phyloP scores from a whole-genome alignment of 305 asterid genomes.

The Fraxinus latifolia region DNA sequence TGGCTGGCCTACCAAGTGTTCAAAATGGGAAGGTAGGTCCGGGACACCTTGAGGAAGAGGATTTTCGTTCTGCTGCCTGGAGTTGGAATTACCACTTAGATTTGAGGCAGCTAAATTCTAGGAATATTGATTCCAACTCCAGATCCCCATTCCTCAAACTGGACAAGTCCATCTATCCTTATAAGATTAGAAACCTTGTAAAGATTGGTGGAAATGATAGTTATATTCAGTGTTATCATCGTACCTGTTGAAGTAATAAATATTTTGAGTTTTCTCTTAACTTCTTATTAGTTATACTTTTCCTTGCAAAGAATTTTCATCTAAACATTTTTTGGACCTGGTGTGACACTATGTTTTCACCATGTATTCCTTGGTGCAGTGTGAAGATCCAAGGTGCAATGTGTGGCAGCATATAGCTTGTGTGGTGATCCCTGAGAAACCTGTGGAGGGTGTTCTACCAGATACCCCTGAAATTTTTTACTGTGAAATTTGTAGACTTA shows the following conservation, averaged over 20 bases:
- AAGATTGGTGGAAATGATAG: neutral
- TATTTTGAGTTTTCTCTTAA: constrained; percentile 7
- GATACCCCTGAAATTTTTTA: constrained; percentile 67
- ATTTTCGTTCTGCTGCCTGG: neutral
- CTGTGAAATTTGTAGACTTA: constrained; percentile 90
- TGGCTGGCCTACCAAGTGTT: neutral
- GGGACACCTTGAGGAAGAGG: neutral
- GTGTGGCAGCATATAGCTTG: constrained; percentile 95
- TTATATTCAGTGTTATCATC: neutral
- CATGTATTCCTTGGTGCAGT: constrained; percentile 57
- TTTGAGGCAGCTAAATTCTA: neutral
- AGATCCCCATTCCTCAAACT: neutral
- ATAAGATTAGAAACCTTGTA: neutral
- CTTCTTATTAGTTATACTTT: constrained; percentile 13
- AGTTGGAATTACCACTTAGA: neutral
- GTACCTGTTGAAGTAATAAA: constrained; percentile 15
- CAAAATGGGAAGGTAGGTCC: neutral
- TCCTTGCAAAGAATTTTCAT: neutral
- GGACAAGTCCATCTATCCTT: neutral
- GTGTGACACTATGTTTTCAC: constrained; percentile 2
- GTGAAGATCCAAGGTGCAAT: constrained; percentile 83
- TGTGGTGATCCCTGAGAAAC: constrained; percentile 84
- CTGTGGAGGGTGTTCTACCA: constrained; percentile 62
- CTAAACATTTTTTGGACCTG: neutral
- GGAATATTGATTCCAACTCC: neutral